Conservation (phyloP, 2,329 filamentous ascomycete species). For the Tothia fuscella region DNA sequence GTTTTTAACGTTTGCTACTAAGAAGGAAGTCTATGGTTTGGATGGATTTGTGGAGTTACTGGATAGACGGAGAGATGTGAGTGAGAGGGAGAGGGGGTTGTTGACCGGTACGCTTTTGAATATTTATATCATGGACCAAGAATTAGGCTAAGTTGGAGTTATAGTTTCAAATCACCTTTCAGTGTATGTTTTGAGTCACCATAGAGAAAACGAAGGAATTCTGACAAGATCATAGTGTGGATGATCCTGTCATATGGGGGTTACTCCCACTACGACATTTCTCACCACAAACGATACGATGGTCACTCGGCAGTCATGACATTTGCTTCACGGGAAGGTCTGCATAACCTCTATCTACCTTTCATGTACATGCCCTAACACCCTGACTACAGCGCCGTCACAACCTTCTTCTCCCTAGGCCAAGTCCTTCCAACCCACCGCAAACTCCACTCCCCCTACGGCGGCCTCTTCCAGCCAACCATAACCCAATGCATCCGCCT, state of each 20-base stretch:
- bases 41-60: conserved; percentile 63
- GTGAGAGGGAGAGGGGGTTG: conserved; percentile 59
- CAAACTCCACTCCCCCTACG: conserved; percentile 60
- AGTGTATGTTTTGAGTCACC: conserved; percentile 52
- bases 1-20: conserved; percentile 66
- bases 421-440: conserved; percentile 88
- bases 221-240: conserved; percentile 50
- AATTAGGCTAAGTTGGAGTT: conserved; percentile 5
- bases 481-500: conserved; percentile 76
- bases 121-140: background rate
- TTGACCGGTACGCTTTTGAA: conserved; percentile 54
- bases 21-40: conserved; percentile 64
- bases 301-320: conserved; percentile 86
- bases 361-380: conserved; percentile 6
- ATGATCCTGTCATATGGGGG: conserved; percentile 93
- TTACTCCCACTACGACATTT: conserved; percentile 62
- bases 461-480: conserved; percentile 82
- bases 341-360: conserved; percentile 14
- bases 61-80: conserved; percentile 57
- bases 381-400: conserved; percentile 48
- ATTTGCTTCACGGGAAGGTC: conserved; percentile 87
- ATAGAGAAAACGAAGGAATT: background rate
- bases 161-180: conserved; percentile 79
- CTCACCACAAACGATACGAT: conserved; percentile 65
- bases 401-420: conserved; percentile 75